Conservation (phyloP, 257 asterid genomes). For the Buddleja alternifolia region DNA sequence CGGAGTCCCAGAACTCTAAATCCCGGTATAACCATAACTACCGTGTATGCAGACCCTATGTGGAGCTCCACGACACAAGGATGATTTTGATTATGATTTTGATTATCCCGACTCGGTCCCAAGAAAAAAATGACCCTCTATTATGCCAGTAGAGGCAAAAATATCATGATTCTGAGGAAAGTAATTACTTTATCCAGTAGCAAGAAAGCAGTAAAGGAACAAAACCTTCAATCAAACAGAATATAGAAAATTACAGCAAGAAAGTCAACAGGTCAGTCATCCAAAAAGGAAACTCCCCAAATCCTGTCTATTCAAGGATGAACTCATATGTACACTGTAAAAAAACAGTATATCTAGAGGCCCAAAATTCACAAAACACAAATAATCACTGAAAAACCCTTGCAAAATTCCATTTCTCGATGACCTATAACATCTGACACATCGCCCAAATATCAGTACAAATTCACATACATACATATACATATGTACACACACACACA, state of each 20-base stretch:
- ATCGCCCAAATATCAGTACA: not conserved
- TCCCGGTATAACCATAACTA: too few relatives aligned
- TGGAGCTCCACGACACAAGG: too few relatives aligned
- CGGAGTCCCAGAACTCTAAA: too few relatives aligned
- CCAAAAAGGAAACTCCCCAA: not conserved
- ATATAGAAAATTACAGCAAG: slow-evolving; percentile 20
- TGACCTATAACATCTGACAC: not conserved
- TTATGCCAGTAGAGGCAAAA: not conserved
- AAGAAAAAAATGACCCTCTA: too few relatives aligned
- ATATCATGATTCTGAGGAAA: slow-evolving; percentile 6
- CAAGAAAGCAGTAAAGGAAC: slow-evolving; percentile 21
- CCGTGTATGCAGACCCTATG: too few relatives aligned
- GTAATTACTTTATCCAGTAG: slow-evolving; percentile 23
- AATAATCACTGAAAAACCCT: slow-evolving; percentile 26
- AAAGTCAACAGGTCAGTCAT: slow-evolving; percentile 23
- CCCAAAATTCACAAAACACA: slow-evolving; percentile 9
- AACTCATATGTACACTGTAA: not conserved
- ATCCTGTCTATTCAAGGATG: not conserved
- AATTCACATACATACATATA: too few relatives aligned
- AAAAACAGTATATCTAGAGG: not conserved
- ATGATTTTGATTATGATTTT: too few relatives aligned
- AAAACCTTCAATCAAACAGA: slow-evolving; percentile 23
- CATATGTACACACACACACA: too few relatives aligned
- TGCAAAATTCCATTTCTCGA: not conserved
- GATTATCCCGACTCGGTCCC: too few relatives aligned